Conservation (phyloP, 2,329 filamentous ascomycete species). For the Cadophora luteo-olivacea region DNA sequence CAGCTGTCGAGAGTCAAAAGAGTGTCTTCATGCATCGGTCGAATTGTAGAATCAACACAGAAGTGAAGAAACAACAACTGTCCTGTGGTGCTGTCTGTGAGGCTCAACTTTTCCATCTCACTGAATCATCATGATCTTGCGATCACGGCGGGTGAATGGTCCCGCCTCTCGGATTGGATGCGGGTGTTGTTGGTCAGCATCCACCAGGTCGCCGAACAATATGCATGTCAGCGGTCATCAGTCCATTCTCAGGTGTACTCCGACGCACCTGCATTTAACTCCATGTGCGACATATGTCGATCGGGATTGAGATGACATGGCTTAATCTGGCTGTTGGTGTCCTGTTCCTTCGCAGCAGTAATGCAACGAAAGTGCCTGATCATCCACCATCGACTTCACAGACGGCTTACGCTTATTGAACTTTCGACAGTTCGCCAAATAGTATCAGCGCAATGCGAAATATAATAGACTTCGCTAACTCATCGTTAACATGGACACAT, state of each 20-base stretch:
- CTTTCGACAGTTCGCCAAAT: background rate
- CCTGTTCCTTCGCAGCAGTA: background rate
- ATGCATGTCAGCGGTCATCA: conserved; percentile 8
- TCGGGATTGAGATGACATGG: background rate
- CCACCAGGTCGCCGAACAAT: background rate
- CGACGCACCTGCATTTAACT: background rate
- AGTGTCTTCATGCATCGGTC: background rate
- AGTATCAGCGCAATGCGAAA: too few species aligned
- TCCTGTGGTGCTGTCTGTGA: background rate
- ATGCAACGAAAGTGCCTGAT: background rate
- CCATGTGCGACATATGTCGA: background rate
- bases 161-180: background rate
- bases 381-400: background rate
- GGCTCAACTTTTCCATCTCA: background rate
- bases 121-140: background rate
- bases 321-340: background rate
- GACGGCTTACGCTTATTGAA: background rate
- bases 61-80: background rate
- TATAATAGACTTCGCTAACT: too few species aligned
- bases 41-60: background rate
- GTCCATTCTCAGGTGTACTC: background rate
- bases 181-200: background rate
- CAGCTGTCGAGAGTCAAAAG: background rate
- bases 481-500: too few species aligned
- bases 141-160: background rate